Evolutionary conservation across 495 filamentous ascomycete genomes (phyloP), one percentile per base, ranked within the genome.

Genomic region (Daldinia loculata): DNA sequence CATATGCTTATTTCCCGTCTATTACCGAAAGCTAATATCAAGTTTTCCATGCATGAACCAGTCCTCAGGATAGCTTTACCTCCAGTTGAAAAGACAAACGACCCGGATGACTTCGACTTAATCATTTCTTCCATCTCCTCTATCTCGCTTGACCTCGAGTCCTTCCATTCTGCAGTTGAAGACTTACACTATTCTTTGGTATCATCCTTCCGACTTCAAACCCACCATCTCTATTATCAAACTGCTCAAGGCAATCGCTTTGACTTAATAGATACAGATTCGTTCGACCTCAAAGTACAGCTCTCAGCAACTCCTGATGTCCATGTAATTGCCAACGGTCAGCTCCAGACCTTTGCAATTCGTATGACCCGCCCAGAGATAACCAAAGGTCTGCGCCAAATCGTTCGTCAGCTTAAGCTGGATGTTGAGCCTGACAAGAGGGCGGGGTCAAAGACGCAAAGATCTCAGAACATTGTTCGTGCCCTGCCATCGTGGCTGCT

Each of bases 221-320:
- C 92, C 2, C 94, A 99, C 75, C 89, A 95, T 70, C 85, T 99
- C 4, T 99, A 98, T 79, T 99, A 99, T 76, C 96, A 97, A 72
- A 97, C 93, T 0, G 89, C 88, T 6, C 87, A 89, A 6, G 90
- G 93, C 0, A 87, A 87, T 62, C 90, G 93, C 62, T 93, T 97
- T 74, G 91, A 97, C 73, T 84, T 99, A 4, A 84, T 98, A 0
- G 86, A 92, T 61, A 96, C 90, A 0, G 94, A 98, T 63, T 89
- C 87, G 26, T 84, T 98, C 67, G 95, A 99, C 67, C 75, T 98
- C 26, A 95, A 94, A 72, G 80, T 93, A 4, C 89, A 96, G 69
- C 75, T 98, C 9, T 95, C 87, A 72, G 95, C 95, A 17, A 88
- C 91, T 8, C 94, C 95, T 0, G 90, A 98, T 61, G 88, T 98